Conservation (phyloP, 805 yeast species). For the Ogataea methanolica region DNA sequence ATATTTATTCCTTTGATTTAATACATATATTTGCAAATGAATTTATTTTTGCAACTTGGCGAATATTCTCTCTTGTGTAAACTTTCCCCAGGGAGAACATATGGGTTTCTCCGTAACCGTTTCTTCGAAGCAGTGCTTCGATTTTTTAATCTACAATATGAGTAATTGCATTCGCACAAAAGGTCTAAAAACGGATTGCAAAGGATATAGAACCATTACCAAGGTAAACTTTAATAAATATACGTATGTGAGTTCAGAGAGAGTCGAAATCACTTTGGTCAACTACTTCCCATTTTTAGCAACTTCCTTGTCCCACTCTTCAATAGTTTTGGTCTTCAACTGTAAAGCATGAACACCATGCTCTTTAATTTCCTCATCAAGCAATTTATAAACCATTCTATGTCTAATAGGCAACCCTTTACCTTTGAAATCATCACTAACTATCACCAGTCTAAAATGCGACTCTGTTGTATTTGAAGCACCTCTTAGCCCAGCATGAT, state of each 20-base stretch:
- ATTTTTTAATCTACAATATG: too few relatives aligned
- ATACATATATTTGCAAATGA: neutral
- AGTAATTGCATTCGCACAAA: too few relatives aligned
- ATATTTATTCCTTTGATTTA: neutral
- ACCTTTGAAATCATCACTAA: constrained; percentile 65
- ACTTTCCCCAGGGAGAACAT: too few relatives aligned
- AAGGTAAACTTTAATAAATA: neutral
- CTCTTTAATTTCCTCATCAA: constrained; percentile 66
- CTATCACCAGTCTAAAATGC: constrained; percentile 73
- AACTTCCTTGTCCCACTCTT: constrained; percentile 37
- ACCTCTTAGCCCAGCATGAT: constrained; percentile 77
- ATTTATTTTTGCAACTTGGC: too few relatives aligned
- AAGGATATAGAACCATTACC: too few relatives aligned
- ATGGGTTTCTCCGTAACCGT: neutral
- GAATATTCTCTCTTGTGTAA: neutral
- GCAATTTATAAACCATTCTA: constrained; percentile 60
- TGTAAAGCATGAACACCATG: constrained; percentile 87
- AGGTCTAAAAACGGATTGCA: too few relatives aligned
- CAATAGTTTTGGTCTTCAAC: constrained; percentile 71
- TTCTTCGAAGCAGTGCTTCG: too few relatives aligned
- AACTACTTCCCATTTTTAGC: neutral
- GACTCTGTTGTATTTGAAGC: constrained; percentile 72
- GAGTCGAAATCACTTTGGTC: neutral
- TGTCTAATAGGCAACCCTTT: constrained; percentile 71
- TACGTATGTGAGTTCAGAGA: too few relatives aligned